These are phyloP conservation scores for Quercus ilex DNA, from an alignment of 306 rosid genomes.

Conservation along the genomic window DNA sequence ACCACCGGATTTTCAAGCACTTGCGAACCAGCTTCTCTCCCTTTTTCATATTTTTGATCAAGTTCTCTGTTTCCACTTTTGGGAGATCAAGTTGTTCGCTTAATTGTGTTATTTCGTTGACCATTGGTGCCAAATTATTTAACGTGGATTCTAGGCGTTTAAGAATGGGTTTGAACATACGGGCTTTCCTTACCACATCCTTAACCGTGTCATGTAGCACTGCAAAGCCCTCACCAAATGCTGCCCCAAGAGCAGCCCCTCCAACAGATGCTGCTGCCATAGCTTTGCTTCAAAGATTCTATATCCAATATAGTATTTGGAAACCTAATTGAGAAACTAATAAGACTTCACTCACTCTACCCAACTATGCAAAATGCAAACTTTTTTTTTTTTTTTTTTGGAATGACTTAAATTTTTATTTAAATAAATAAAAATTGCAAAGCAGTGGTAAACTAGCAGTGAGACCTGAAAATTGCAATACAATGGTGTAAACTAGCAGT, in stretches of 20 bases:
- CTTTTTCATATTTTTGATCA: not conserved
- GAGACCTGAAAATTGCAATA: too few species aligned
- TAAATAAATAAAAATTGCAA: too few species aligned
- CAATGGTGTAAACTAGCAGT: too few species aligned
- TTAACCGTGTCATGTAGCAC: not conserved
- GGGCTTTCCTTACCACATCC: not conserved
- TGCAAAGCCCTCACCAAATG: not conserved
- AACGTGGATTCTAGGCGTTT: not conserved
- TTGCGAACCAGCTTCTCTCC: conserved; percentile 1
- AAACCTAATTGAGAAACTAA: not conserved
- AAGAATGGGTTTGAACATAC: not conserved
- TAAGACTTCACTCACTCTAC: too few species aligned
- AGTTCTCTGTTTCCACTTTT: not conserved
- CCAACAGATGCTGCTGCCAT: not conserved
- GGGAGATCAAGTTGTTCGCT: not conserved
- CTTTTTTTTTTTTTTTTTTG: too few species aligned
- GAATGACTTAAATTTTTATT: too few species aligned
- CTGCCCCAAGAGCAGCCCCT: not conserved
- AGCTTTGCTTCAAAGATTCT: not conserved
- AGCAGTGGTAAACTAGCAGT: too few species aligned
- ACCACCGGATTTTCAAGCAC: not conserved
- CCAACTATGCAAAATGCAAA: not conserved
- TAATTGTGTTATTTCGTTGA: not conserved
- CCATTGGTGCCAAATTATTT: not conserved
- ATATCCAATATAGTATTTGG: too few species aligned